Evolutionary conservation across 768 basidiomycete genomes (phyloP).

Genomic region (Sistotremastrum niveocremeum): DNA sequence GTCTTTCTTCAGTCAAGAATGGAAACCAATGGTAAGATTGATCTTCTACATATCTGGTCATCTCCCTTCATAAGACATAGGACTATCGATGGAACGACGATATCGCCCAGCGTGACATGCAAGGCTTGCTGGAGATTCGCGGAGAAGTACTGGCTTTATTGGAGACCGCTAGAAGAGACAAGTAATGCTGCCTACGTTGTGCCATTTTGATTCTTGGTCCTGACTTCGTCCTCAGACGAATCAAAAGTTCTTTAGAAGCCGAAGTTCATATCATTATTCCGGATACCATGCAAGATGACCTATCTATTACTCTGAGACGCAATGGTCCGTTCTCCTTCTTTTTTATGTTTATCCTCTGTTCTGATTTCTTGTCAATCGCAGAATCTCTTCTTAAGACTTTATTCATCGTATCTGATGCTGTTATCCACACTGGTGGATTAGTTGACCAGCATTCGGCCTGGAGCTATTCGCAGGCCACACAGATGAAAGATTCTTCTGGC

Average conservation of each 20-base stretch:
- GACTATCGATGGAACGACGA: constrained; percentile 47
- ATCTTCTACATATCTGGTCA: no score
- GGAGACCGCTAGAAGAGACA: constrained; percentile 63
- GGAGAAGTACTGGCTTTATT: constrained; percentile 47
- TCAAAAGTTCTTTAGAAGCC: constrained; percentile 69
- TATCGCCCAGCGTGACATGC: constrained; percentile 48
- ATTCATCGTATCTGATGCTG: constrained; percentile 70
- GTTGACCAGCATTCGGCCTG: no score
- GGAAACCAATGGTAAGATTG: constrained; percentile 50
- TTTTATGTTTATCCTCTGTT: neutral
- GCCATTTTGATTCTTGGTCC: neutral
- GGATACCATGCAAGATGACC: constrained; percentile 13
- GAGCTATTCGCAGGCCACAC: neutral
- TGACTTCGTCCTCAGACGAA: constrained; percentile 27
- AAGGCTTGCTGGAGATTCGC: constrained; percentile 44
- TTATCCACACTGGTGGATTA: constrained; percentile 14
- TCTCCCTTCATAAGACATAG: constrained; percentile 19
- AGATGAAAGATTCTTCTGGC: neutral
- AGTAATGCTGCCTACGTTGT: constrained; percentile 30
- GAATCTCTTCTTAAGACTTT: constrained; percentile 54
- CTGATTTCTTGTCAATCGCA: constrained; percentile 15
- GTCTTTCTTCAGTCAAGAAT: constrained; percentile 63
- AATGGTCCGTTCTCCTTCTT: constrained; percentile 14
- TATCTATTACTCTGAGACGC: constrained; percentile 26
- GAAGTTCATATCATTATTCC: constrained; percentile 52